Percentiles rank a stretch among this genome's conserved stretches.
Evolutionary conservation across 352 stramenopile genomes (phyloP).

Genomic region (Pythium aphanidermatum): DNA sequence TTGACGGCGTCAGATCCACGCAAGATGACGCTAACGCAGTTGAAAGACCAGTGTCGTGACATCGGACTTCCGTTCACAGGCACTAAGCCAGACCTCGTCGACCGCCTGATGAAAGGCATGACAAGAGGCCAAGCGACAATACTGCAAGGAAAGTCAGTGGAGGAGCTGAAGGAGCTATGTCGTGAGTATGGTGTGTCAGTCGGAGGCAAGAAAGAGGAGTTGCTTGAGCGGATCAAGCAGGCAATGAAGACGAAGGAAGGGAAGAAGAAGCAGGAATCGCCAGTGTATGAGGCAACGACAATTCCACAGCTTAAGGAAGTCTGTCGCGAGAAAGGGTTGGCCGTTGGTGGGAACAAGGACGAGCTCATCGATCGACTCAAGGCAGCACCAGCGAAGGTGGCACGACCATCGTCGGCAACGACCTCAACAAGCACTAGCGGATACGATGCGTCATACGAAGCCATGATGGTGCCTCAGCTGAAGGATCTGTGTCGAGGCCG

Average conservation of each 20-base stretch:
- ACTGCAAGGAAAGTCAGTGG: constrained; percentile 13
- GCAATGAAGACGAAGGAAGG: not conserved
- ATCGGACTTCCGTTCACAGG: constrained; percentile 9
- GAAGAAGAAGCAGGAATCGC: not conserved
- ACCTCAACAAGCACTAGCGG: not conserved
- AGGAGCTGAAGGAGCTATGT: constrained; percentile 13
- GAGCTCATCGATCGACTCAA: constrained; percentile 4
- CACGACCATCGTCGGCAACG: constrained; percentile 6
- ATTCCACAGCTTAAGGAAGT: constrained; percentile 10
- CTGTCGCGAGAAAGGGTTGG: constrained; percentile 5
- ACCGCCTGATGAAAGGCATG: constrained; percentile 12
- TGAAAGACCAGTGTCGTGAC: constrained; percentile 15
- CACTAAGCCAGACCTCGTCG: constrained; percentile 12
- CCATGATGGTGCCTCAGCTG: constrained; percentile 11
- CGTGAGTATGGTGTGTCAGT: constrained; percentile 3
- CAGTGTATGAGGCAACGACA: constrained; percentile 4
- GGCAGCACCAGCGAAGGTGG: not conserved
- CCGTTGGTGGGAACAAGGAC: constrained; percentile 13
- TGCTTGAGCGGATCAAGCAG: constrained; percentile 13
- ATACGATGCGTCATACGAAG: constrained; percentile 5
- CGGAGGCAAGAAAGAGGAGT: constrained; percentile 10
- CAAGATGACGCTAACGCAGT: constrained; percentile 9
- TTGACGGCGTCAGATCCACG: constrained; percentile 13
- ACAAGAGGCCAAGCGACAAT: constrained; percentile 1
- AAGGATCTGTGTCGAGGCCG: constrained; percentile 15